Base-by-base conservation (phyloP, 441 rosid species). In the Macaranga tanarius region DNA sequence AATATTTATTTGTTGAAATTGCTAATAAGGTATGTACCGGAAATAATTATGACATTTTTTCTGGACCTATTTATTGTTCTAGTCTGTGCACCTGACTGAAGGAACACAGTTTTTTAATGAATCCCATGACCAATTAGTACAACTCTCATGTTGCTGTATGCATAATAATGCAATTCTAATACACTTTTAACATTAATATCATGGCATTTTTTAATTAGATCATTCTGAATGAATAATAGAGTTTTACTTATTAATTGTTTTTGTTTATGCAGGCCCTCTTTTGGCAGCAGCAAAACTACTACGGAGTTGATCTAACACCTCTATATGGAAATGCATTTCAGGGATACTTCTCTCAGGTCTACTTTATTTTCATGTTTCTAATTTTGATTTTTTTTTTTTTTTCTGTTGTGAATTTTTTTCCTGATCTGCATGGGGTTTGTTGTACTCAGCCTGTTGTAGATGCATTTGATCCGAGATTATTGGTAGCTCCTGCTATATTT, bases 391-490 rank as follows among this genome's bases (percentile, higher is more conserved):
- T 59, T 16, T 4, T 44, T 34, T n/a, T 38, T 19, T 61, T 22
- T 22, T 57, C 54, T 58, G 44, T 69, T 59, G 45, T 69, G 50
- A 62, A 13, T 45, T 31, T 57, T 16, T 45, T 47, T 59, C 12
- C 19, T 67, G 6, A 57, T 75, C 73, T 26, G 73, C 65, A 69
- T 62, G 73, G 56, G 62, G 62, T 55, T 54, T 65, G 19, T 67
- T 25, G 77, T 76, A 28, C 60, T 66, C 85, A 95, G 99, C 99
- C 99, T 42, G 99, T 95, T 64, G 98, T 95, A 69, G 99, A 95
- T 90, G 97, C 99, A 62, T 95, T 92, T 83, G 99, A 95, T 84
- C 99, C 97, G 61, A 95, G 99, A 75, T 79, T 95, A 76, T 85
- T 95, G 86, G 95, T 92, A 79, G 92, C 97, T 81, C 87, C 97